Evolutionary conservation across 208 protist species (phyloP).

Genomic region (Trypanosoma lewisi): DNA sequence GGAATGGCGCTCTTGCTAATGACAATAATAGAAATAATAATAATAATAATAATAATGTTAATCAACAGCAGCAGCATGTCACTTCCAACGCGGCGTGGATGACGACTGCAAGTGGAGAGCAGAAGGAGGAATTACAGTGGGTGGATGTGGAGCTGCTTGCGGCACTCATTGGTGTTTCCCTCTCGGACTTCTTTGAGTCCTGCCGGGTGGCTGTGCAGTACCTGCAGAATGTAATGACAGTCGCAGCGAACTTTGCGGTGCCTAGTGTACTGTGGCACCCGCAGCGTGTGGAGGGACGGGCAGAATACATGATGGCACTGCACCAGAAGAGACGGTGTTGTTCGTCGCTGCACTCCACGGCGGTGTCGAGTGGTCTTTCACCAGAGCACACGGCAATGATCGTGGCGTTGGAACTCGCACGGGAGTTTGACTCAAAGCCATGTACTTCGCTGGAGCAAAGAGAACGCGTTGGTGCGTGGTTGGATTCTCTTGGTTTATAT

Average conservation of each 20-base stretch:
- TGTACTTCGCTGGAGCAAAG: constrained; percentile 39
- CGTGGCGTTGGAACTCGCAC: constrained; percentile 64
- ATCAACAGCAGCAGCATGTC: not conserved
- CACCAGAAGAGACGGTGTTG: constrained; percentile 18
- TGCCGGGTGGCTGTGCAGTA: constrained; percentile 51
- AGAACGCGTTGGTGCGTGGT: constrained; percentile 53
- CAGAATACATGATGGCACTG: constrained; percentile 39
- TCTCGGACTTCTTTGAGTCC: constrained; percentile 76
- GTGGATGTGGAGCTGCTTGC: constrained; percentile 72
- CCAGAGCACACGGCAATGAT: constrained; percentile 81
- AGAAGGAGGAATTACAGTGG: constrained; percentile 65
- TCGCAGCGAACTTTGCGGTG: constrained; percentile 47
- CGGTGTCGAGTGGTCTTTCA: constrained; percentile 32
- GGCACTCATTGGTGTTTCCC: constrained; percentile 50
- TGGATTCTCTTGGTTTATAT: constrained; percentile 51
- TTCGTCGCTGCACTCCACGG: not conserved
- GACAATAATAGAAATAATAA: not conserved
- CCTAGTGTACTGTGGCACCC: constrained; percentile 75
- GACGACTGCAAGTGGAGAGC: not conserved
- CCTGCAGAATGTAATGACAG: constrained; percentile 71
- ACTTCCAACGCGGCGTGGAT: not conserved
- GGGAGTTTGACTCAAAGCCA: constrained; percentile 49
- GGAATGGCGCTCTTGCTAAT: not conserved
- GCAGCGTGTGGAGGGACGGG: constrained; percentile 37
- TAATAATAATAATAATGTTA: not conserved